Conservation (phyloP, 305 asterid genomes). For the Rubia balearica region DNA sequence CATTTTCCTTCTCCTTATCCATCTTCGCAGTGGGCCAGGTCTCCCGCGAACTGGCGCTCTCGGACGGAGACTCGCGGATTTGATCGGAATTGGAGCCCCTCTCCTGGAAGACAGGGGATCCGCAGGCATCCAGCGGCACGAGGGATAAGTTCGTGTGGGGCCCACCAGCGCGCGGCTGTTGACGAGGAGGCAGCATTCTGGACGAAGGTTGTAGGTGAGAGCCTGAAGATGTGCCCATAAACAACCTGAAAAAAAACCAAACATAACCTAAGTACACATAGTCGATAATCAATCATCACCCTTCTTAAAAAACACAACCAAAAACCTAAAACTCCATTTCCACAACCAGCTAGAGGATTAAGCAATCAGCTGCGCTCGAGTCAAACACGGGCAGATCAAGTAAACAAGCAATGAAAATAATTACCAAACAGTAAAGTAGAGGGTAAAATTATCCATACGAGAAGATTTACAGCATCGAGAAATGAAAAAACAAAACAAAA, state of each 20-base stretch:
- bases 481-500: not conserved
- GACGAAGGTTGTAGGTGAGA: slow-evolving; percentile 53
- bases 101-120: slow-evolving; percentile 72
- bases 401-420: not conserved
- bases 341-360: slow-evolving; percentile 1
- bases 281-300: too few species aligned
- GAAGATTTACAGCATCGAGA: not conserved
- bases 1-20: slow-evolving; percentile 56
- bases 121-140: slow-evolving; percentile 70
- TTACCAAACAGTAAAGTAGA: not conserved
- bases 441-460: not conserved
- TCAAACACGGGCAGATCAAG: slow-evolving; percentile 17
- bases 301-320: not conserved
- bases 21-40: slow-evolving; percentile 73
- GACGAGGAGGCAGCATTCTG: slow-evolving; percentile 85
- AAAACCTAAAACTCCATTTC: not conserved
- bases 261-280: not conserved
- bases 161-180: slow-evolving; percentile 72
- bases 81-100: slow-evolving; percentile 74
- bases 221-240: slow-evolving; percentile 64
- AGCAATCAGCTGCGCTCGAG: not conserved
- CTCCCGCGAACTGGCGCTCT: slow-evolving; percentile 90
- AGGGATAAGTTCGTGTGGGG: slow-evolving; percentile 71
- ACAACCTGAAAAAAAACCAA: slow-evolving; percentile 3
- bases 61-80: slow-evolving; percentile 80